Evolutionary conservation across 768 basidiomycete genomes (phyloP).

Genomic region (Hebeloma cylindrosporum): DNA sequence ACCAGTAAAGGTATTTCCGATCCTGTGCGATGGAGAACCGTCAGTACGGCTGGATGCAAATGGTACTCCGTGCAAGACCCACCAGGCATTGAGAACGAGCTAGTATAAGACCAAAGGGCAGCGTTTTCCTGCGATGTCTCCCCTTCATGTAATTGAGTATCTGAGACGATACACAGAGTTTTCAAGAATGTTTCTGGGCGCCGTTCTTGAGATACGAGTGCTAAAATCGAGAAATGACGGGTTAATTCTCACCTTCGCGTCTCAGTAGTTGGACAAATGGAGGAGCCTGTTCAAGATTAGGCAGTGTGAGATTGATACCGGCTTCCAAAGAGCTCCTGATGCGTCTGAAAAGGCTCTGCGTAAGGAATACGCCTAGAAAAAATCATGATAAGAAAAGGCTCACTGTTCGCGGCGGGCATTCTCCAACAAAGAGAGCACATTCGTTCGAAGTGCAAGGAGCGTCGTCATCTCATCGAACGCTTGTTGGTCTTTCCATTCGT

Average conservation of each 20-base stretch:
- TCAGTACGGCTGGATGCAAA: too few relatives aligned
- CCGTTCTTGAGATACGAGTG: neutral
- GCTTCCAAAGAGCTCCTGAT: constrained; percentile 78
- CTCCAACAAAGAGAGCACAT: constrained; percentile 70
- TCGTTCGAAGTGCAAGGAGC: constrained; percentile 58
- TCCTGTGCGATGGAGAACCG: too few relatives aligned
- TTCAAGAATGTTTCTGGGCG: constrained; percentile 59
- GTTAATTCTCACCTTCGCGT: constrained; percentile 39
- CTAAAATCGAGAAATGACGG: neutral
- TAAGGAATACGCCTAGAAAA: neutral
- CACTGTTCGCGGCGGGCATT: constrained; percentile 76
- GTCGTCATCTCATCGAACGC: constrained; percentile 63
- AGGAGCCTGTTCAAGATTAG: constrained; percentile 30
- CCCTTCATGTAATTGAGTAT: too few relatives aligned
- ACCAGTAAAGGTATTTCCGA: too few relatives aligned
- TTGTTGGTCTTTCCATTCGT: constrained; percentile 60
- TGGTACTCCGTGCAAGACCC: too few relatives aligned
- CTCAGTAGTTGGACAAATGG: constrained; percentile 34
- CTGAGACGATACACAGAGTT: constrained; percentile 80
- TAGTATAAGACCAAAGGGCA: too few relatives aligned
- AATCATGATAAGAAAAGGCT: constrained; percentile 21
- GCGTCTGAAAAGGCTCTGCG: too few relatives aligned
- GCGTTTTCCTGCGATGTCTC: too few relatives aligned
- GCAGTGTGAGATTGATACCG: constrained; percentile 62
- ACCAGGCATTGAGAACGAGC: too few relatives aligned